Evolutionary conservation across 2,329 filamentous ascomycete species (phyloP), one percentile per base, ranked within the genome.

Genomic region (Apiospora rasikravindrae): DNA sequence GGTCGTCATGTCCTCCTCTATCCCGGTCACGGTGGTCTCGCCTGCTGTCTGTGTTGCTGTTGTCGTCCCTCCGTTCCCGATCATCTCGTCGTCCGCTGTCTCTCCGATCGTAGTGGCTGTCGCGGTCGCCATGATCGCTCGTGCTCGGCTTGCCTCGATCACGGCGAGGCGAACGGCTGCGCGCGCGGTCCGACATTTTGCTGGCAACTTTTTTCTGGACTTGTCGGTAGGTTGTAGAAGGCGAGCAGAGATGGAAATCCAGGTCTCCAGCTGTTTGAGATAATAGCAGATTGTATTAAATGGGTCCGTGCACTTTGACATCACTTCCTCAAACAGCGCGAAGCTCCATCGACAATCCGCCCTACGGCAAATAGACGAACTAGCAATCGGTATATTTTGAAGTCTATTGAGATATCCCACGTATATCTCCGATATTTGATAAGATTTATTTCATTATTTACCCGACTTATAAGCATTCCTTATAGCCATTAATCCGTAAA

Each of bases 31-130:
- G 45, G 67, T 69, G 29, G 67, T 53, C 67, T 5, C 67, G 45
- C 19, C 29, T 51, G 61, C 33, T 14, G 40, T 71, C 69, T 19
- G 45, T 70, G 47, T n/a, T 6, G 45, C 45, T 19, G 44, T 29
- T 22, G 69, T 13, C 13, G 42, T 26, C 42, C 22, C 40, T 68
- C 45, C 16, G 42, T 7, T 42, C 33, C 67, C 75, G 76, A 68
- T 73, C 75, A 64, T 76, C 75, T 51, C 73, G 73, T 24, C 75
- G 76, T 24, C 40, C 44, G 40, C 40, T 33, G 26, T 53, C 68
- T 77, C 73, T 67, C 71, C 71, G 47, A 75, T 71, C 66, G 61
- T 47, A 61, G 61, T 47, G 51, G 10, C 40, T 42, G 45, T 75
- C 72, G 67, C 70, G 74, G 70, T 70, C 37, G 0, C 16, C 51